A percentile compares a stretch with the other conserved stretches of the same genome.
Evolutionary conservation across 495 filamentous ascomycete species (phyloP).

Genomic region (Trypethelium eluteriae): DNA sequence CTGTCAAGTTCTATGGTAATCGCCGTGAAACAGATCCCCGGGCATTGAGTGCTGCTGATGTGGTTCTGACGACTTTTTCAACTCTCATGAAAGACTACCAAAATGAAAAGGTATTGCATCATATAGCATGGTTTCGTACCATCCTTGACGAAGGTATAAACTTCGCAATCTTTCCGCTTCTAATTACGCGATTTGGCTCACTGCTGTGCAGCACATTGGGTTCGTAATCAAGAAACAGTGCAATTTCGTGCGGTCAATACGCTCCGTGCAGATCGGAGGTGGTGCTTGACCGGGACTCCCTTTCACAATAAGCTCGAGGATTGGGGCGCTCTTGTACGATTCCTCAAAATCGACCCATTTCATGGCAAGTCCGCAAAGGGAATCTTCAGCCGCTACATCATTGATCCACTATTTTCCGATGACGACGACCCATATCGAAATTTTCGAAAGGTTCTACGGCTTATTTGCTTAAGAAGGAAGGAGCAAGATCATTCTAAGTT

Average conservation of each 20-base stretch:
- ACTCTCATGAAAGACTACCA: not conserved
- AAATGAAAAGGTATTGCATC: not conserved
- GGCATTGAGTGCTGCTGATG: not conserved
- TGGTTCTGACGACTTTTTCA: constrained; percentile 3
- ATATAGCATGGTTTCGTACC: constrained; percentile 5
- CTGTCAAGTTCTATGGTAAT: not conserved
- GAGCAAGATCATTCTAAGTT: not conserved
- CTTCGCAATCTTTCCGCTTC: not conserved
- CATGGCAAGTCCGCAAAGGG: not conserved
- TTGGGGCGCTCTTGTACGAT: not conserved
- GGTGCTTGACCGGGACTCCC: constrained; percentile 9
- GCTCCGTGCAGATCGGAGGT: not conserved
- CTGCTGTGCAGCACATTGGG: not conserved
- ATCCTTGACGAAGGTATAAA: not conserved
- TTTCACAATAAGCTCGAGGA: not conserved
- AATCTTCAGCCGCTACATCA: not conserved
- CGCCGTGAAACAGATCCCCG: not conserved
- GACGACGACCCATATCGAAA: not conserved
- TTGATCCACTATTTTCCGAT: constrained; percentile 10
- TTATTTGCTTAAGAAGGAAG: not conserved
- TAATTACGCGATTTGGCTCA: not conserved
- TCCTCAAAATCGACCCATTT: constrained; percentile 5
- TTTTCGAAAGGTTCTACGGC: not conserved
- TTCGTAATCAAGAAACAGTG: not conserved
- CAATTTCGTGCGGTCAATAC: not conserved